Evolutionary conservation across 2,329 filamentous ascomycete genomes (phyloP).

Genomic region (Paecilomyces variotii): DNA sequence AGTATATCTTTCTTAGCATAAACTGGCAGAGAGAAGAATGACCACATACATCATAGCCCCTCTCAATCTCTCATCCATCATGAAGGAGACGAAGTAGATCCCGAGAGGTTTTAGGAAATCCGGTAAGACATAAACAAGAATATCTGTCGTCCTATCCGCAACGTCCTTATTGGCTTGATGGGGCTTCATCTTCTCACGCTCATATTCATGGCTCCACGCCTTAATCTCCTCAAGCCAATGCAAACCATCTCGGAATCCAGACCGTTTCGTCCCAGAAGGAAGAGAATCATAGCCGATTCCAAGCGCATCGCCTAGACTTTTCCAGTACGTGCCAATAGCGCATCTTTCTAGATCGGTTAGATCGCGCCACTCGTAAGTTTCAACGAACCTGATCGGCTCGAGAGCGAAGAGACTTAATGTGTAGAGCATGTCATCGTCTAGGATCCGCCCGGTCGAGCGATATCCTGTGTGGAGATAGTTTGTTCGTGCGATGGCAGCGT

Average conservation of each 20-base stretch:
- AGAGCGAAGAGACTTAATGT: constrained; percentile 58
- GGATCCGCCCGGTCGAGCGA: constrained; percentile 50
- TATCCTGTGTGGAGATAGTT: constrained; percentile 57
- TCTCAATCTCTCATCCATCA: constrained; percentile 58
- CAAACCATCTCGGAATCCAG: constrained; percentile 42
- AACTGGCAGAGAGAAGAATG: background rate
- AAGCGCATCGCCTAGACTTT: constrained; percentile 62
- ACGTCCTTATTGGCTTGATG: constrained; percentile 42
- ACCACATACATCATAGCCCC: constrained; percentile 54
- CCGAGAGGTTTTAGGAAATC: constrained; percentile 39
- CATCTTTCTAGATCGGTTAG: constrained; percentile 60
- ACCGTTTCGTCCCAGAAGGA: constrained; percentile 22
- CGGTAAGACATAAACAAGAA: constrained; percentile 53
- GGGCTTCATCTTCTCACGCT: constrained; percentile 51
- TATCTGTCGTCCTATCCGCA: constrained; percentile 51
- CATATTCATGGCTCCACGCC: constrained; percentile 50
- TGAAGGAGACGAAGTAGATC: constrained; percentile 45
- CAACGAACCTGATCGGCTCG: constrained; percentile 58
- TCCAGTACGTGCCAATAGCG: constrained; percentile 63
- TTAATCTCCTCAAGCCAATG: constrained; percentile 46
- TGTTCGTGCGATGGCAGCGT: constrained; percentile 53
- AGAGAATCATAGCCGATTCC: constrained; percentile 47
- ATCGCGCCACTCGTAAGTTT: constrained; percentile 60
- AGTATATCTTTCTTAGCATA: background rate
- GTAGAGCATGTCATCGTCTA: constrained; percentile 57